Base-by-base conservation (phyloP, 768 basidiomycete genomes). In the Tylopilus cervinicoccineus region DNA sequence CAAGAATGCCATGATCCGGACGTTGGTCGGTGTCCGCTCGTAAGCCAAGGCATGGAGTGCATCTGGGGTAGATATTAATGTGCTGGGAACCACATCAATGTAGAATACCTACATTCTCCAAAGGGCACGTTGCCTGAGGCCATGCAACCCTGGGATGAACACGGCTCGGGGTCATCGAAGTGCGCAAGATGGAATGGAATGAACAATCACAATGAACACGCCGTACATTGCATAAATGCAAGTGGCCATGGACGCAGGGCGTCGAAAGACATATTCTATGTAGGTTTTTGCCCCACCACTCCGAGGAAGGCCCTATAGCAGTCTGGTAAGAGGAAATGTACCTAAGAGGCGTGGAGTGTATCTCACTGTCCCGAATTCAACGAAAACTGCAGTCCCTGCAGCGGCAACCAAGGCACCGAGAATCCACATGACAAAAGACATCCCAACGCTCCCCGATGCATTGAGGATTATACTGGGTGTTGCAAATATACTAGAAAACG, bases 261-360 rank as follows among this genome's bases (percentile, higher is more conserved):
- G 71, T 38, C 76, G 70, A 63, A 78, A 88, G n/a, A 86, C 76
- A 59, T 74, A 86, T 51, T 86, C 84, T 29, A 88, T 65, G 56
- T 88, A 88, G 44, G 81, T 84, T 68, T 87, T 88, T 70, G 88
- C 86, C 3, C 83, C 86, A 1, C 86, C 86, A 46, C 75, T 87
- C 3, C 79, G 71, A 2, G 86, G 86, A 2, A 88, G 70, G 17
- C 79, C 84, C 82, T 86, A 41, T 7, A 3, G 14, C 17, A 24
- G 2, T 5, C 47, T 2, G 23, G 17, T 8, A 34, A 46, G 34
- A 29, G 16, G 4, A 17, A 27, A 17, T 4, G 10, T 36, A 14
- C 12, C 24, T 10, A 19, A 7, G 8, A 27, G 14, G 14, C 6
- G 2, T 3, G 42, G 27, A 47, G 28, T 52, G 16, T 6, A 27